Base-by-base conservation (phyloP, 768 basidiomycete genomes). In the Lactarius psammicola region DNA sequence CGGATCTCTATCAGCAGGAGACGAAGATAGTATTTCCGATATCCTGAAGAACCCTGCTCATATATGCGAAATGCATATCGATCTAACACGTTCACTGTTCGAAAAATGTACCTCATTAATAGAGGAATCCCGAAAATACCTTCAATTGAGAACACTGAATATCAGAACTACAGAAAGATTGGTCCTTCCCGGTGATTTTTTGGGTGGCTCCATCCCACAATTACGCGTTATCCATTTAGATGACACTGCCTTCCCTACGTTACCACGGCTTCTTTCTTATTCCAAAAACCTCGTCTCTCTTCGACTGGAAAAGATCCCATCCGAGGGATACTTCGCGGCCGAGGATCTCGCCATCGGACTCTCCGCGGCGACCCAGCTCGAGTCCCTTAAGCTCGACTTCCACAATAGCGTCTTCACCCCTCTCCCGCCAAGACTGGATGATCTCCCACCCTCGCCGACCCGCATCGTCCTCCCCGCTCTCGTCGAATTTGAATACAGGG, bases 181-280 rank as follows among this genome's bases (percentile, higher is more conserved):
- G 0, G 23, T 49, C 40, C 33, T 65, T 13, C 62, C 62, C 11
- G 15, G 3, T 36, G 6, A 26, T 7, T 64, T 59, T 34, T 28
- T 64, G 49, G 23, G 38, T 13, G 51, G 26, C 17, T 63, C 38
- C 7, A 3, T 57, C 9, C 56, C 62, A 36, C 56, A 17, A 57
- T 44, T 63, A 17, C 62, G 33, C 4, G 62, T 36, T 11, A 28
- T 63, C 46, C 62, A 57, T 44, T 18, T 63, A 3, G 31, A 28
- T 0, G 31, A 23, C 31, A 46, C 34, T 8, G 31, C 62, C 15
- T 36, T 57, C 10, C 56, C 55, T 26, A 46, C 42, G 42, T 23
- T 63, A 36, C 62, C 55, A 36, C 31, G 20, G 15, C 44, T 57
- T 44, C 42, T 63, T 34, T 57, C 46, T 4, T 56, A 33, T 2